phyloP scores from a whole-genome alignment of 2,329 filamentous ascomycete genomes.

The Sphaerulina populicola region DNA sequence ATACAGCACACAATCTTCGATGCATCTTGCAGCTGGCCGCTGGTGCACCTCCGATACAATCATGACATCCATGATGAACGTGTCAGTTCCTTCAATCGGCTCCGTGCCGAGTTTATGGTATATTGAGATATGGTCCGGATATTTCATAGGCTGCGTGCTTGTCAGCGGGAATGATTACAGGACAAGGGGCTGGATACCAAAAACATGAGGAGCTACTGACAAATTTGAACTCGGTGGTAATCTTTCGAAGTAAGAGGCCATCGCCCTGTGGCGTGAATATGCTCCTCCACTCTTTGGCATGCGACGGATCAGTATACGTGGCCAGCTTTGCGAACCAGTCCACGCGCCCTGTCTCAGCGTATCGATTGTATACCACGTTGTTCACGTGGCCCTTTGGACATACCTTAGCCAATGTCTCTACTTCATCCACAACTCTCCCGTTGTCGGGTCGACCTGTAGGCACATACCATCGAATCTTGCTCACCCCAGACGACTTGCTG shows the following conservation, averaged over 20 bases:
- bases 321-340: constrained; percentile 70
- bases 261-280: constrained; percentile 58
- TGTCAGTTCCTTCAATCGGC: constrained; percentile 44
- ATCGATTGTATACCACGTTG: constrained; percentile 74
- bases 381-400: constrained; percentile 61
- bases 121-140: constrained; percentile 72
- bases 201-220: constrained; percentile 39
- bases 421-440: background rate
- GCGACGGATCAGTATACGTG: constrained; percentile 50
- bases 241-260: constrained; percentile 70
- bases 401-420: constrained; percentile 13
- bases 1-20: constrained; percentile 73
- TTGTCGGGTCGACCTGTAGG: background rate
- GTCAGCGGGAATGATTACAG: constrained; percentile 12
- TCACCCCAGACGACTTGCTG: constrained; percentile 76
- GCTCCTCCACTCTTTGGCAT: constrained; percentile 58
- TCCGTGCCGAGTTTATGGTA: constrained; percentile 63
- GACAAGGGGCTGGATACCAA: background rate
- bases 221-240: constrained; percentile 80
- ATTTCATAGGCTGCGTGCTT: constrained; percentile 61
- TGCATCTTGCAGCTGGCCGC: constrained; percentile 62
- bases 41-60: constrained; percentile 69
- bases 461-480: constrained; percentile 53
- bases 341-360: constrained; percentile 71
- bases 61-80: constrained; percentile 53